Evolutionary conservation across 345 rosid genomes (phyloP).

Genomic region (Eucalyptus cloeziana): DNA sequence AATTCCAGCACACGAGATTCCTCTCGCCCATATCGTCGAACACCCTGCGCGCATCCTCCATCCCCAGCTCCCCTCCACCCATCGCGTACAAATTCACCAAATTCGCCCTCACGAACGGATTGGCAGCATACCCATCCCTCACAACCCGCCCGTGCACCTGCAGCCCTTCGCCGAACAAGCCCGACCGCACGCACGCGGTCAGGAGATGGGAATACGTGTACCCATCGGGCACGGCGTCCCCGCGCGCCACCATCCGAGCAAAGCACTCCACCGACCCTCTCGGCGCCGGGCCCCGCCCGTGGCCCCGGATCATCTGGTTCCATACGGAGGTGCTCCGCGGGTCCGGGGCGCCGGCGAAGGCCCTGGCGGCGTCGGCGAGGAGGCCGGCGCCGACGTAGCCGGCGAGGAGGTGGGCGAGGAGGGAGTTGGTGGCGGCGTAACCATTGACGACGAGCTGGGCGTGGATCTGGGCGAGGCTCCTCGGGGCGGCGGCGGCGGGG

Average conservation of each 20-base stretch:
- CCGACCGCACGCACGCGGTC: constrained; percentile 20
- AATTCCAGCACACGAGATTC: constrained; percentile 44
- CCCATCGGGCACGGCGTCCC: constrained; percentile 19
- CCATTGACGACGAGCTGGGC: constrained; percentile 31
- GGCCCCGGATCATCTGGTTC: constrained; percentile 42
- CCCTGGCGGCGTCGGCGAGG: constrained; percentile 18
- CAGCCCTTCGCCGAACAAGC: constrained; percentile 23
- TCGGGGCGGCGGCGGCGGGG: not conserved
- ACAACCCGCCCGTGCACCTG: constrained; percentile 36
- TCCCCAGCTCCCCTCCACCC: not conserved
- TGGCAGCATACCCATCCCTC: constrained; percentile 18
- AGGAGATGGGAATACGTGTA: constrained; percentile 34
- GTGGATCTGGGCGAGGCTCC: constrained; percentile 34
- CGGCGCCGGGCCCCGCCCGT: constrained; percentile 10
- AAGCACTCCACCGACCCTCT: constrained; percentile 11
- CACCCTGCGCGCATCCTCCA: constrained; percentile 22
- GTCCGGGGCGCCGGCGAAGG: constrained; percentile 2
- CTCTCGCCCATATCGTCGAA: constrained; percentile 22
- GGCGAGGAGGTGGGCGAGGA: constrained; percentile 34
- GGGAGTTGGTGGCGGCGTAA: constrained; percentile 14
- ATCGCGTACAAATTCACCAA: constrained; percentile 31
- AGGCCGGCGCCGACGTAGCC: constrained; percentile 17
- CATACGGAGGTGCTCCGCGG: constrained; percentile 25
- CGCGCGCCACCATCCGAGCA: constrained; percentile 22
- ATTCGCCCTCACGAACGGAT: constrained; percentile 25